phyloP scores from a whole-genome alignment of 495 filamentous ascomycete genomes.

The Pyronema omphalodes region DNA sequence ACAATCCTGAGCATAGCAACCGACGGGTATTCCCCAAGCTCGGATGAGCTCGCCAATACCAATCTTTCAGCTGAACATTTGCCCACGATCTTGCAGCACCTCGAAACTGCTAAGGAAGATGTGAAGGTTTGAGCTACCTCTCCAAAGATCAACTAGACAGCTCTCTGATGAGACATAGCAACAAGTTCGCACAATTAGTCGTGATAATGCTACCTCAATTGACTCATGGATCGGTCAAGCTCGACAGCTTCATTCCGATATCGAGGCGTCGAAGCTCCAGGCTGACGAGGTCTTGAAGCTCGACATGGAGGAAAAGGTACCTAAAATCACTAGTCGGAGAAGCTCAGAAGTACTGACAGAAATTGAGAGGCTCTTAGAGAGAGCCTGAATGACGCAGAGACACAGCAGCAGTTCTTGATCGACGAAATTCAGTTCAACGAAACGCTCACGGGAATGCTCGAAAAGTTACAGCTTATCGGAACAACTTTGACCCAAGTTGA shows the following conservation, averaged over 20 bases:
- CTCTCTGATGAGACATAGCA: slow-evolving; percentile 26
- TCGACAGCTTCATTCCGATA: slow-evolving; percentile 43
- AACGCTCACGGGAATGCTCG: slow-evolving; percentile 35
- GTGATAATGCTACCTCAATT: slow-evolving; percentile 40
- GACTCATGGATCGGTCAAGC: slow-evolving; percentile 58
- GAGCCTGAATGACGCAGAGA: slow-evolving; percentile 36
- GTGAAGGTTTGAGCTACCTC: slow-evolving; percentile 32
- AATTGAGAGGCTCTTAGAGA: slow-evolving; percentile 25
- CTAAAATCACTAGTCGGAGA: not conserved
- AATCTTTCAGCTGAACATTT: slow-evolving; percentile 36
- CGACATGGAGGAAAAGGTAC: slow-evolving; percentile 32
- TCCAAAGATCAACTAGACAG: not conserved
- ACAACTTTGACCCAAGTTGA: slow-evolving; percentile 14
- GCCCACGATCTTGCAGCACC: slow-evolving; percentile 34
- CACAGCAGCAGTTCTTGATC: slow-evolving; percentile 40
- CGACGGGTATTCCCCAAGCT: slow-evolving; percentile 40
- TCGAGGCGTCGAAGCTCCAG: slow-evolving; percentile 38
- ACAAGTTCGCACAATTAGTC: slow-evolving; percentile 40
- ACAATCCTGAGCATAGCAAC: slow-evolving; percentile 39
- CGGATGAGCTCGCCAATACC: slow-evolving; percentile 39
- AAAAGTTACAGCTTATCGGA: slow-evolving; percentile 30
- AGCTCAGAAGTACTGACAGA: not conserved
- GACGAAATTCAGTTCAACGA: slow-evolving; percentile 50
- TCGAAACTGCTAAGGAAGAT: slow-evolving; percentile 38
- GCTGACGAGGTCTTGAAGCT: slow-evolving; percentile 44